Evolutionary conservation across 768 basidiomycete species (phyloP), one percentile per base, ranked within the genome.

Genomic region (Coprinopsis cinerea): DNA sequence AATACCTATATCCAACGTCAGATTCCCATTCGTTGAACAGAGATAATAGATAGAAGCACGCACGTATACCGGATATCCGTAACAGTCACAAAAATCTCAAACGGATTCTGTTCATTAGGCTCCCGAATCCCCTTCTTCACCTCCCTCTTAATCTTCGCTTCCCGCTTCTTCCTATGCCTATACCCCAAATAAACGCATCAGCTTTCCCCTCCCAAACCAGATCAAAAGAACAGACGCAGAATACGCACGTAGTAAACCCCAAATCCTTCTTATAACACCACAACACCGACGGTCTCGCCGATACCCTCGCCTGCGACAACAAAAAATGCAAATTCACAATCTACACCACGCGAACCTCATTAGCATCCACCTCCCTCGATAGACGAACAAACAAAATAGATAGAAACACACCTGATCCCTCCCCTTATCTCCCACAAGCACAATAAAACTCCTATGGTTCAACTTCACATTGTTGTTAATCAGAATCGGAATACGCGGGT

Each of bases 201-300:
- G 37, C 18, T 7, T 10, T 7, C 18, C 6, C 30, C 30, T 6
- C 7, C 10, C 9, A 39, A 20, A 13, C 18, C 7, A 39, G 7
- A 20, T 7, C 5, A 7, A 43, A 17, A n/a, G n/a, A n/a, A n/a
- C n/a, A n/a, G n/a, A n/a, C n/a, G 44, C 6, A 22, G 5, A 17
- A 24, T 24, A 46, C 82, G 56, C 57, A 87, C 90, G 81, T 93
- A 7, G 92, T 93, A 61, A 99, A 99, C 0, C 94, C 95, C 0
- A 99, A 75, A 32, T 98, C 94, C 64, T 97, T 98, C 71, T 96
- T 98, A 76, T 99, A 99, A 59, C 93, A 96, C 96, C 96, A 99
- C 53, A 98, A 69, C 1, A 96, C 93, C 5, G 87, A 90, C 1
- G 92, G 92, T 14, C 92, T 76, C 3, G 91, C 87, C 18, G 90